Percentiles rank a stretch among this genome's conserved stretches.
These are phyloP conservation scores for Fusarium azukiicola DNA, from an alignment of 2,329 filamentous ascomycete genomes.

Conservation along the genomic window DNA sequence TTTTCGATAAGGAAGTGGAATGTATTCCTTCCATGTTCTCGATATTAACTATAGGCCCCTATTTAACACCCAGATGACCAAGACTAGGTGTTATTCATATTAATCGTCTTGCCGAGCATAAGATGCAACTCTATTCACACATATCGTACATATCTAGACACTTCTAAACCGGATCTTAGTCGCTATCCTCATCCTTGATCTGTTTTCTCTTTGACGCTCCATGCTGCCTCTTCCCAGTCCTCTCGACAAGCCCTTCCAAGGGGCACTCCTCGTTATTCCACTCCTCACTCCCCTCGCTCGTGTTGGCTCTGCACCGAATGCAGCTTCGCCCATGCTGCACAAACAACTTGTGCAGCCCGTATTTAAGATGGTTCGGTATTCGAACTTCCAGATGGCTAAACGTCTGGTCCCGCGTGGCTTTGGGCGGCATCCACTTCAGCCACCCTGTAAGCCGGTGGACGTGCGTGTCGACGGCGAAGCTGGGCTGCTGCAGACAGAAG, in stretches of 20 bases:
- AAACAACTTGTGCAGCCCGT: slow-evolving; percentile 54
- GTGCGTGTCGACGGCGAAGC: slow-evolving; percentile 55
- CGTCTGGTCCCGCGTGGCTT: slow-evolving; percentile 52
- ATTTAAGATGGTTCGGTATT: slow-evolving; percentile 53
- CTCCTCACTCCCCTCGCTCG: slow-evolving; percentile 53
- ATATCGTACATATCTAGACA: neutral
- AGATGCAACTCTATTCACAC: neutral
- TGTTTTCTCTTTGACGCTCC: slow-evolving; percentile 39
- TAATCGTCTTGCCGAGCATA: neutral
- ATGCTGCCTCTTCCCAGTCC: slow-evolving; percentile 50
- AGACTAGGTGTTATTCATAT: neutral
- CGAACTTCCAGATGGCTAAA: slow-evolving; percentile 55
- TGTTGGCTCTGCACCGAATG: slow-evolving; percentile 53
- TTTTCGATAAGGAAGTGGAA: no score
- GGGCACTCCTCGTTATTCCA: slow-evolving; percentile 51
- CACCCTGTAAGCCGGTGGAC: slow-evolving; percentile 53
- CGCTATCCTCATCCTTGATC: slow-evolving; percentile 41
- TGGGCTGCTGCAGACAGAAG: slow-evolving; percentile 54
- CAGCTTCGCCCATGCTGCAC: slow-evolving; percentile 53
- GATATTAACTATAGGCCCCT: no score
- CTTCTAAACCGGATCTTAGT: slow-evolving; percentile 20
- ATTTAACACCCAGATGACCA: neutral
- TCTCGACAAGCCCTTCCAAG: slow-evolving; percentile 50
- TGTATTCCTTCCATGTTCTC: no score
- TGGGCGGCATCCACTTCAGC: slow-evolving; percentile 54